Evolutionary conservation across 305 asterid species (phyloP).

Genomic region (Coffea humblotiana): DNA sequence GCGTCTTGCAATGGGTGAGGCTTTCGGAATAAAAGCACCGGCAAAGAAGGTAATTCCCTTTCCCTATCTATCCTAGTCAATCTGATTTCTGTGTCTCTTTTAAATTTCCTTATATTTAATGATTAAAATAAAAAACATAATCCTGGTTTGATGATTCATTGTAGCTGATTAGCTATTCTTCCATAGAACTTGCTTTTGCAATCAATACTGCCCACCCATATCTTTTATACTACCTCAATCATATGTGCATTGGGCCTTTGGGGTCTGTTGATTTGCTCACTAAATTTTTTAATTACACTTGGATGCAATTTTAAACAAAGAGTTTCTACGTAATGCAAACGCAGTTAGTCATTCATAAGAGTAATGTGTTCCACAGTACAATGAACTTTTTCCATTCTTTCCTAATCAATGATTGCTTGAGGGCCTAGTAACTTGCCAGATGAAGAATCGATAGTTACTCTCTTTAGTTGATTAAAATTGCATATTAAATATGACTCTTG

Average conservation of each 20-base stretch:
- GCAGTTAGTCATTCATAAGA: not conserved
- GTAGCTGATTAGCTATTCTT: not conserved
- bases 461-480: not conserved
- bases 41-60: constrained; percentile 58
- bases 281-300: not conserved
- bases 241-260: not conserved
- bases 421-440: not conserved
- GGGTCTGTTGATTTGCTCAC: not conserved
- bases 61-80: not conserved
- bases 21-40: constrained; percentile 87
- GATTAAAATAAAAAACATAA: too few relatives aligned
- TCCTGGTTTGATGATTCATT: not conserved
- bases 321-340: too few relatives aligned
- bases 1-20: constrained; percentile 94
- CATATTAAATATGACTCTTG: not conserved
- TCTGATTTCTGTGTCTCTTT: not conserved
- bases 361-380: not conserved
- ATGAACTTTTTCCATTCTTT: not conserved
- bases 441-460: not conserved
- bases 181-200: not conserved
- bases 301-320: not conserved
- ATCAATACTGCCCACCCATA: not conserved
- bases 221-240: not conserved
- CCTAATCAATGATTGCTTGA: not conserved
- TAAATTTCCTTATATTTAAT: not conserved